A percentile compares a stretch with the other conserved stretches of the same genome.
Evolutionary conservation across 2,329 filamentous ascomycete genomes (phyloP).

Genomic region (Ustulina deusta): DNA sequence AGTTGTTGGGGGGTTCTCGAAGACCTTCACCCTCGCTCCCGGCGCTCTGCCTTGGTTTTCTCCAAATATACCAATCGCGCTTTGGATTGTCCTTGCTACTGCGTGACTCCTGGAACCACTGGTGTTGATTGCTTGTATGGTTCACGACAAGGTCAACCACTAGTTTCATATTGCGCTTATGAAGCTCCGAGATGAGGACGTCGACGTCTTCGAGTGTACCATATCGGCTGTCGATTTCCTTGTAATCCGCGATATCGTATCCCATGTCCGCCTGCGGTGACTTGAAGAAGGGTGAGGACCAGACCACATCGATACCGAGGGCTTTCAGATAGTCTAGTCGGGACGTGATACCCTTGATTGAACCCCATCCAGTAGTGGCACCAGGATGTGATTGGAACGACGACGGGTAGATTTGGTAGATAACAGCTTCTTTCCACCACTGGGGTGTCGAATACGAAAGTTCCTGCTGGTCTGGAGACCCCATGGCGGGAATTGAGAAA

Average conservation of each 20-base stretch:
- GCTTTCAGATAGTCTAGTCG: constrained; percentile 71
- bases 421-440: constrained; percentile 69
- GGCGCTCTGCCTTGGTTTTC: constrained; percentile 61
- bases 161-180: constrained; percentile 74
- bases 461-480: not conserved
- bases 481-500: not conserved
- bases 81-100: constrained; percentile 72
- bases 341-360: constrained; percentile 71
- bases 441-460: constrained; percentile 23
- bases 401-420: constrained; percentile 71
- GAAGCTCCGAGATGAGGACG: constrained; percentile 68
- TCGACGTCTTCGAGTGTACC: constrained; percentile 76
- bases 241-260: constrained; percentile 77
- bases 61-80: constrained; percentile 76
- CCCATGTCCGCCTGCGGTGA: constrained; percentile 76
- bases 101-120: constrained; percentile 77
- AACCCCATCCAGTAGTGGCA: constrained; percentile 66
- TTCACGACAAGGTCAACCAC: constrained; percentile 84
- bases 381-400: constrained; percentile 64
- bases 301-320: constrained; percentile 73
- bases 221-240: constrained; percentile 72
- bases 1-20: constrained; percentile 81
- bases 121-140: constrained; percentile 78
- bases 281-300: constrained; percentile 75
- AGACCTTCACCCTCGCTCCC: constrained; percentile 54